phyloP scores from a whole-genome alignment of 2,329 filamentous ascomycete genomes.

The Paracoccidioides brasiliensis region DNA sequence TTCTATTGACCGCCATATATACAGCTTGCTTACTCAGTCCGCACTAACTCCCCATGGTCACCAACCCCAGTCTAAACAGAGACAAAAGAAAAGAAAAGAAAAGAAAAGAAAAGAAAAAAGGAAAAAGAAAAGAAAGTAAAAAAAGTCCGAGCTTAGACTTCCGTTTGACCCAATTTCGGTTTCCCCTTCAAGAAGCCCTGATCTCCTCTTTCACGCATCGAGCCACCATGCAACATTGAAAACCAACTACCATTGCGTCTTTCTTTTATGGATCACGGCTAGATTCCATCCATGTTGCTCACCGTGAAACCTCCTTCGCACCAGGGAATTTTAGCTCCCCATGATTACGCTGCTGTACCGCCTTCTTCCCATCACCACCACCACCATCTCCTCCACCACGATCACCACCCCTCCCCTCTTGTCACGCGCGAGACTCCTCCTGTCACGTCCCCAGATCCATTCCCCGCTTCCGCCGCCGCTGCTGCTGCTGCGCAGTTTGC shows the following conservation, averaged over 20 bases:
- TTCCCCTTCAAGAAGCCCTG: background rate
- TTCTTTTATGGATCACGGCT: background rate
- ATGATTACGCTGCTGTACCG: slow-evolving; percentile 34
- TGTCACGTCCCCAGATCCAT: slow-evolving; percentile 12
- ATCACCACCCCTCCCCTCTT: slow-evolving; percentile 14
- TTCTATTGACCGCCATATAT: too few species aligned
- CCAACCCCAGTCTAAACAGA: too few species aligned
- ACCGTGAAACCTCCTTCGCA: slow-evolving; percentile 37
- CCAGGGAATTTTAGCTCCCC: slow-evolving; percentile 35
- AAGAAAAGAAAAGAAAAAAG: too few species aligned
- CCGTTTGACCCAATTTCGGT: background rate
- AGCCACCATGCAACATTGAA: background rate
- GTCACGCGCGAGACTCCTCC: slow-evolving; percentile 10
- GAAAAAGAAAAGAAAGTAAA: too few species aligned
- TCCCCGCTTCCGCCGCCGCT: slow-evolving; percentile 11
- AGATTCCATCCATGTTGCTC: slow-evolving; percentile 34
- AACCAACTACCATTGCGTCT: background rate
- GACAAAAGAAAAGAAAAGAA: too few species aligned
- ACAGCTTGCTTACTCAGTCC: too few species aligned
- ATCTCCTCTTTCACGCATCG: background rate
- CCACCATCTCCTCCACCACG: slow-evolving; percentile 14
- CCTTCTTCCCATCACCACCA: slow-evolving; percentile 25
- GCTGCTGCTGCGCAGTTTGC: slow-evolving; percentile 22
- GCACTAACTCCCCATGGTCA: too few species aligned
- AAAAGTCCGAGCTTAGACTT: too few species aligned